A percentile compares a stretch with the other conserved stretches of the same genome.
Evolutionary conservation across 257 asterid genomes (phyloP).

Genomic region (Scutellaria baicalensis): DNA sequence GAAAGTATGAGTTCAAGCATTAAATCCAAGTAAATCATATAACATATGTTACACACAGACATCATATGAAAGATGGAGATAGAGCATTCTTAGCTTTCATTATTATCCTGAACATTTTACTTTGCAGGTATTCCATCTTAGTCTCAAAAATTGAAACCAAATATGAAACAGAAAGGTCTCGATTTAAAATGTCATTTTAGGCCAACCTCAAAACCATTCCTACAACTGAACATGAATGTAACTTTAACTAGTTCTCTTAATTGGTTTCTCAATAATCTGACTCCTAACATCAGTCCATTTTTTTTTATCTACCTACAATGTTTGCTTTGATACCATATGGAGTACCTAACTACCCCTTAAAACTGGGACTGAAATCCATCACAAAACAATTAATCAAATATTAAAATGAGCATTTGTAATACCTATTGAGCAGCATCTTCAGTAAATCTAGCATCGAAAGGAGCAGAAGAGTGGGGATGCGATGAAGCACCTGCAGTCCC

Average conservation of each 20-base stretch:
- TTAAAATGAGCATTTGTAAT: background rate
- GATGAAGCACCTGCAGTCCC: constrained; percentile 52
- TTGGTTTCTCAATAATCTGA: no score
- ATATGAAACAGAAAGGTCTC: no score
- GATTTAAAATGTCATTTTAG: no score
- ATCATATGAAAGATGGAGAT: background rate
- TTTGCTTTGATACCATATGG: no score
- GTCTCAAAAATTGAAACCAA: no score
- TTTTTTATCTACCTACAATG: background rate
- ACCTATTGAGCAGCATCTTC: constrained; percentile 88
- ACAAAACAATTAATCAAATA: background rate
- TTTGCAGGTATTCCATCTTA: background rate
- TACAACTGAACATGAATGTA: no score
- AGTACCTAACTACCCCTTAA: no score
- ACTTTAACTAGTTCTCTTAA: no score
- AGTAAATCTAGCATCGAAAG: constrained; percentile 87
- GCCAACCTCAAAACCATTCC: no score
- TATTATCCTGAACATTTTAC: background rate
- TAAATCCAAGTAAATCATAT: background rate
- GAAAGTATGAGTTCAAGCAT: background rate
- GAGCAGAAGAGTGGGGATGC: constrained; percentile 53
- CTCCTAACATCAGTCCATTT: no score
- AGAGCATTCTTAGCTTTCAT: background rate
- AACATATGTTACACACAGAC: background rate
- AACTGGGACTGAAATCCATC: background rate